Conservation (phyloP, 2,329 filamentous ascomycete genomes). For the Pleomassaria siparia region DNA sequence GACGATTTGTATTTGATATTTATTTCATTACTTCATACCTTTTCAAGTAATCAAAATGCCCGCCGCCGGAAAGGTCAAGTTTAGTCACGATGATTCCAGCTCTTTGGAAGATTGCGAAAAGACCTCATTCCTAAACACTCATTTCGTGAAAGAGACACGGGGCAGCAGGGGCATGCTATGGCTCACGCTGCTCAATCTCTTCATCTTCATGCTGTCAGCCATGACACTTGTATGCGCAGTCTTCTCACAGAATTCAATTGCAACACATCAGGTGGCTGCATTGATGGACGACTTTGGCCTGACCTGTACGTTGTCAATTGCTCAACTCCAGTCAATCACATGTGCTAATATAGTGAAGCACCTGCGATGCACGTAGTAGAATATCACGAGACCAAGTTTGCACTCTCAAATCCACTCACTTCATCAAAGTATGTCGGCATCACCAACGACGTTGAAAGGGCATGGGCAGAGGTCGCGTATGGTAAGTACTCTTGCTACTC, state of each 20-base stretch:
- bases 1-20: constrained; percentile 9
- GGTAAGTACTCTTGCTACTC: constrained; percentile 25
- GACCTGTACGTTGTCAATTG: constrained; percentile 21
- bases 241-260: constrained; percentile 31
- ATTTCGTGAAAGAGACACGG: constrained; percentile 22
- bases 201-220: constrained; percentile 35
- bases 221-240: constrained; percentile 34
- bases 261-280: constrained; percentile 25
- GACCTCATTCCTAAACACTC: constrained; percentile 30
- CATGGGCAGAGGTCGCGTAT: constrained; percentile 59
- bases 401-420: constrained; percentile 31
- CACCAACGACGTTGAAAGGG: constrained; percentile 58
- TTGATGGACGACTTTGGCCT: constrained; percentile 36
- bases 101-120: constrained; percentile 29
- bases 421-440: constrained; percentile 54
- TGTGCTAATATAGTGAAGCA: constrained; percentile 15
- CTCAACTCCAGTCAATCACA: background rate
- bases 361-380: constrained; percentile 34
- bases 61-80: constrained; percentile 29
- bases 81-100: constrained; percentile 11
- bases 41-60: too few species aligned
- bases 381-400: constrained; percentile 29
- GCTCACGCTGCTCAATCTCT: constrained; percentile 36
- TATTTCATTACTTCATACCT: background rate
- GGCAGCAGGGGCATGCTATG: constrained; percentile 28